phyloP scores from a whole-genome alignment of 805 yeast genomes.

The Candida michaelii region DNA sequence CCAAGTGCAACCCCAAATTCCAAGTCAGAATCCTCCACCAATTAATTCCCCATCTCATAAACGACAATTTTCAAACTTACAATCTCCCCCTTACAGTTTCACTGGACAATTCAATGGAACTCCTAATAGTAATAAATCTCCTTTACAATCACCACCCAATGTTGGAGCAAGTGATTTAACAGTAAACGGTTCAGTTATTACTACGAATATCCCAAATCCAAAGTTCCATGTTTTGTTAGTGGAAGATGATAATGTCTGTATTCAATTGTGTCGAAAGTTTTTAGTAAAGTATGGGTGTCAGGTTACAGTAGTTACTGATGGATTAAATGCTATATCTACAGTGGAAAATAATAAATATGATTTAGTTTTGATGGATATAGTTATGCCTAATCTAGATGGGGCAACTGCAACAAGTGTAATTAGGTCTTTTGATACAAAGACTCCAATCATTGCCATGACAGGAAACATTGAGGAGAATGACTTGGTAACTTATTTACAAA shows the following conservation, averaged over 20 bases:
- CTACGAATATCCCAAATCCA: slow-evolving; percentile 32
- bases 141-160: slow-evolving; percentile 10
- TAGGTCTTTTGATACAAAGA: slow-evolving; percentile 75
- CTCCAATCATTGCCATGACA: slow-evolving; percentile 94
- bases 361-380: slow-evolving; percentile 81
- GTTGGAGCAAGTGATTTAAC: slow-evolving; percentile 2
- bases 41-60: slow-evolving; percentile 1
- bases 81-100: slow-evolving; percentile 3
- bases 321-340: slow-evolving; percentile 79
- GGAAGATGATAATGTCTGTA: slow-evolving; percentile 81
- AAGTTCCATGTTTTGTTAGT: slow-evolving; percentile 73
- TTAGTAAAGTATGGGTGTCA: slow-evolving; percentile 86
- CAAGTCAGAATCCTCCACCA: background rate
- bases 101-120: slow-evolving; percentile 4
- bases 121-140: slow-evolving; percentile 7
- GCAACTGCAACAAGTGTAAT: slow-evolving; percentile 90
- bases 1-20: background rate
- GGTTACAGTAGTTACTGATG: slow-evolving; percentile 91
- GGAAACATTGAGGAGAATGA: slow-evolving; percentile 85
- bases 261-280: slow-evolving; percentile 79
- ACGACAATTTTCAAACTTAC: slow-evolving; percentile 7
- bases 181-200: slow-evolving; percentile 15
- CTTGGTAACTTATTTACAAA: slow-evolving; percentile 72
- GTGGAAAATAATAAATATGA: slow-evolving; percentile 72
- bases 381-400: slow-evolving; percentile 86